Percentiles rank a stretch among this genome's conserved stretches.
These are phyloP conservation scores for Colletotrichum paranaense DNA, from an alignment of 2,329 filamentous ascomycete genomes.

Conservation along the genomic window DNA sequence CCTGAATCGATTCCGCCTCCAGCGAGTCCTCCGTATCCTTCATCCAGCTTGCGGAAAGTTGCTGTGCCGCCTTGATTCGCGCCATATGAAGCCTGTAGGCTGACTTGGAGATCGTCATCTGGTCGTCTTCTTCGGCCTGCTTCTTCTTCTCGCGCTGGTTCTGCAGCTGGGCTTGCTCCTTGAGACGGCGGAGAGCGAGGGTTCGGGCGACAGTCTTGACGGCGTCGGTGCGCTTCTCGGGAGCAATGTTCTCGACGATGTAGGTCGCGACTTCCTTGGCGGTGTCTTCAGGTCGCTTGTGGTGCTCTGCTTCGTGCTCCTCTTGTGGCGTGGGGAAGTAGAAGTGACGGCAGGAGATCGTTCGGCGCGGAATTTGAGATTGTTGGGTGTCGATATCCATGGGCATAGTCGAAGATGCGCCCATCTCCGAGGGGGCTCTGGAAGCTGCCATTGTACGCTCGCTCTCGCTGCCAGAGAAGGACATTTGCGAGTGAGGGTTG, in stretches of 20 bases:
- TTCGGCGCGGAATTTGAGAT: not conserved
- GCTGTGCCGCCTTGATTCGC: not conserved
- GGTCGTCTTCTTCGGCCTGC: not conserved
- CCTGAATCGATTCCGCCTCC: not conserved
- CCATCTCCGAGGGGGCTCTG: not conserved
- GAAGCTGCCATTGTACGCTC: not conserved
- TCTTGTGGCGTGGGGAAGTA: not conserved
- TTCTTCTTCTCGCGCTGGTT: not conserved
- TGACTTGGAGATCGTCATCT: not conserved
- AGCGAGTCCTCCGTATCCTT: not conserved
- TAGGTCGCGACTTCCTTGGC: not conserved
- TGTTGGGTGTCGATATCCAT: not conserved
- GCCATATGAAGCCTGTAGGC: not conserved
- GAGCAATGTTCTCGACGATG: not conserved
- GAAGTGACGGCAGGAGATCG: not conserved
- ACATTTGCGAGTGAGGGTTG: not conserved
- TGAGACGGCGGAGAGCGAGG: not conserved
- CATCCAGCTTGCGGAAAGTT: not conserved
- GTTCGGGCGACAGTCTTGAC: not conserved
- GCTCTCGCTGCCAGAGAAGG: not conserved
- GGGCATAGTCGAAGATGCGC: not conserved
- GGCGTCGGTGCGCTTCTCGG: not conserved
- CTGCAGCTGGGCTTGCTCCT: not conserved
- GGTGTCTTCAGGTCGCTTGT: not conserved
- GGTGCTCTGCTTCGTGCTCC: not conserved